Evolutionary conservation across 2,329 filamentous ascomycete species (phyloP).

Genomic region (Aureobasidium sp.): DNA sequence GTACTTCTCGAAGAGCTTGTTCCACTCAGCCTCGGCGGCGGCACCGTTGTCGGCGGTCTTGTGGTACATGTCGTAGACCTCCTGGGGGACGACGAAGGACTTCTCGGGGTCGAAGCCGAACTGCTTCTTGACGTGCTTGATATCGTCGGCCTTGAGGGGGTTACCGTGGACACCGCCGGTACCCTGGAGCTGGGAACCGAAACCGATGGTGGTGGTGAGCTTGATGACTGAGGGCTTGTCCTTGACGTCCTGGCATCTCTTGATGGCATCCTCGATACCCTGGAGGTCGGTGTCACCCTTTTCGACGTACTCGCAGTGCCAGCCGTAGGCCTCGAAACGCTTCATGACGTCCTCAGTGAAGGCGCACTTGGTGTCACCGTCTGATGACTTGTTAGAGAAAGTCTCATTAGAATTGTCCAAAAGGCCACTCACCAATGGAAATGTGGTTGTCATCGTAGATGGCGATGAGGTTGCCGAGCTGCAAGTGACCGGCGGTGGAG

Average conservation of each 20-base stretch:
- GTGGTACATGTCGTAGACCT: constrained; percentile 87
- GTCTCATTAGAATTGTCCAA: not conserved
- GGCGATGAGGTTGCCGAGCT: constrained; percentile 94
- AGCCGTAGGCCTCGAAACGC: constrained; percentile 95
- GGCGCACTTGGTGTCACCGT: constrained; percentile 90
- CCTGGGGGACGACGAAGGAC: constrained; percentile 86
- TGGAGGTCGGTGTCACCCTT: constrained; percentile 86
- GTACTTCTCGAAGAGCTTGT: constrained; percentile 86
- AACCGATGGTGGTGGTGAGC: constrained; percentile 95
- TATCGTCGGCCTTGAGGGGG: constrained; percentile 89
- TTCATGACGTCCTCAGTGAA: constrained; percentile 96
- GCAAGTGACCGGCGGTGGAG: constrained; percentile 88
- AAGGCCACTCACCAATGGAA: constrained; percentile 54
- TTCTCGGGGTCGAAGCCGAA: constrained; percentile 95
- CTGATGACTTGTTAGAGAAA: constrained; percentile 34
- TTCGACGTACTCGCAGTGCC: constrained; percentile 78
- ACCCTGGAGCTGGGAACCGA: constrained; percentile 85
- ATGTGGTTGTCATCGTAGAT: constrained; percentile 99
- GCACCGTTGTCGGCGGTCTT: constrained; percentile 81
- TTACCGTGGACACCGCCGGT: constrained; percentile 95
- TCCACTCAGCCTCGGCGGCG: constrained; percentile 89
- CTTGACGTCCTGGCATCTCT: constrained; percentile 76
- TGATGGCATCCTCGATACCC: constrained; percentile 80
- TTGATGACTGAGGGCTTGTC: constrained; percentile 97
- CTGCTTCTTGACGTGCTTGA: constrained; percentile 85